Percentiles rank a stretch among this genome's conserved stretches.
Evolutionary conservation across 768 basidiomycete genomes (phyloP).

Genomic region (Kwoniella botswanensis): DNA sequence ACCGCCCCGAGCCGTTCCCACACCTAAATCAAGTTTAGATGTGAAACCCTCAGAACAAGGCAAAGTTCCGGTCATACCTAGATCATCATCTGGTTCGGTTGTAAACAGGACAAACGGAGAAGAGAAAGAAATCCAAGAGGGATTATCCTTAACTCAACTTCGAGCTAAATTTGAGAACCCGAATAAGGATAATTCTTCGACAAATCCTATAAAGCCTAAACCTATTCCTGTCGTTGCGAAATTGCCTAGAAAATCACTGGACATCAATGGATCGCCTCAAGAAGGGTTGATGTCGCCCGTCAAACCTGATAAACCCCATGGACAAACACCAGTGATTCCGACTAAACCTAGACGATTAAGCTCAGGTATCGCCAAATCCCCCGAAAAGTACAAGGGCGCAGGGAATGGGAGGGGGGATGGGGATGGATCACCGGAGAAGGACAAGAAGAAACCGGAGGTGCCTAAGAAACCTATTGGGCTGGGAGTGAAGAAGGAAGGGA

Average conservation of each 20-base stretch:
- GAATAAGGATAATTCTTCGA: background rate
- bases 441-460: constrained; percentile 17
- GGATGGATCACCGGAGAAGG: background rate
- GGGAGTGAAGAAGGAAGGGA: background rate
- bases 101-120: background rate
- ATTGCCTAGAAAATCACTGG: constrained; percentile 22
- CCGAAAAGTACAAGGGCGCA: background rate
- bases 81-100: constrained; percentile 4
- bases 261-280: constrained; percentile 36
- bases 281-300: constrained; percentile 31
- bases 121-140: background rate
- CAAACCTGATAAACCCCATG: constrained; percentile 15
- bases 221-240: background rate
- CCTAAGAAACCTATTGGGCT: constrained; percentile 34
- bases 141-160: constrained; percentile 6
- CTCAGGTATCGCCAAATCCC: background rate
- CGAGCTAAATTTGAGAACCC: constrained; percentile 4
- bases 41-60: background rate
- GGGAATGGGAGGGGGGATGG: background rate
- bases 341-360: constrained; percentile 15
- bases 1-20: constrained; percentile 18
- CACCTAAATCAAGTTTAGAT: constrained; percentile 10
- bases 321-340: constrained; percentile 1
- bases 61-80: constrained; percentile 2
- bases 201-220: background rate